phyloP scores from a whole-genome alignment of 2,329 filamentous ascomycete genomes.

The Metarhizium robertsii region DNA sequence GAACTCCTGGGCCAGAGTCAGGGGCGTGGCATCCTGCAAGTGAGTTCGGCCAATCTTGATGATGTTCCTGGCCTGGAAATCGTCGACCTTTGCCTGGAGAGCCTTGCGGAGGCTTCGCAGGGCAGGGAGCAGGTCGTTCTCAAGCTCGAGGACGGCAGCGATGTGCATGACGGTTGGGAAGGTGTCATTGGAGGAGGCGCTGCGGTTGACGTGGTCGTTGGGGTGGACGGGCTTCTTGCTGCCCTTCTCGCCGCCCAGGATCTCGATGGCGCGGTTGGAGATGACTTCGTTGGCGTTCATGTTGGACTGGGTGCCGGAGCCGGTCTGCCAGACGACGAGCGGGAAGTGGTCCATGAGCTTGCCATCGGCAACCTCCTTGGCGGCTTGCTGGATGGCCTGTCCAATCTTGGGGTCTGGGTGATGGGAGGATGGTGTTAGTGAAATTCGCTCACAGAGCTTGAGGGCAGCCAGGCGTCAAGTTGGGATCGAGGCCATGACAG shows the following conservation, averaged over 20 bases:
- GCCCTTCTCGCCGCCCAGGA: conserved; percentile 87
- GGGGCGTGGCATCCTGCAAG: conserved; percentile 90
- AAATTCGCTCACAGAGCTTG: not conserved
- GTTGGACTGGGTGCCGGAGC: conserved; percentile 97
- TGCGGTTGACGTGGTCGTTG: conserved; percentile 99
- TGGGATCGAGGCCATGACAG: too few species aligned
- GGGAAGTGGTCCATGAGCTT: conserved; percentile 97
- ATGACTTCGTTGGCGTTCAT: conserved; percentile 99
- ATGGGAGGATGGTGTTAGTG: not conserved
- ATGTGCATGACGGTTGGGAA: conserved; percentile 99
- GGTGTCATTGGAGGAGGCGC: conserved; percentile 95
- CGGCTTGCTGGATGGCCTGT: conserved; percentile 88
- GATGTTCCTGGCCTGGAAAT: conserved; percentile 76
- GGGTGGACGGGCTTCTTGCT: conserved; percentile 98
- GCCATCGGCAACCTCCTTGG: conserved; percentile 82
- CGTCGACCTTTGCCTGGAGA: conserved; percentile 78
- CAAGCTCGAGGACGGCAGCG: conserved; percentile 87
- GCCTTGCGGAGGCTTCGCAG: conserved; percentile 74
- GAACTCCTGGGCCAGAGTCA: conserved; percentile 95
- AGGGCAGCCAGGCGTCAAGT: too few species aligned
- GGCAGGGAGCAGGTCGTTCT: conserved; percentile 74
- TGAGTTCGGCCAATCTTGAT: conserved; percentile 99
- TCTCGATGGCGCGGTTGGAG: conserved; percentile 97
- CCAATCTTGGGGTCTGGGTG: conserved; percentile 59
- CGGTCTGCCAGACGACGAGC: conserved; percentile 98